Conservation (phyloP, 257 asterid genomes). For the Solanum paucissectum region DNA sequence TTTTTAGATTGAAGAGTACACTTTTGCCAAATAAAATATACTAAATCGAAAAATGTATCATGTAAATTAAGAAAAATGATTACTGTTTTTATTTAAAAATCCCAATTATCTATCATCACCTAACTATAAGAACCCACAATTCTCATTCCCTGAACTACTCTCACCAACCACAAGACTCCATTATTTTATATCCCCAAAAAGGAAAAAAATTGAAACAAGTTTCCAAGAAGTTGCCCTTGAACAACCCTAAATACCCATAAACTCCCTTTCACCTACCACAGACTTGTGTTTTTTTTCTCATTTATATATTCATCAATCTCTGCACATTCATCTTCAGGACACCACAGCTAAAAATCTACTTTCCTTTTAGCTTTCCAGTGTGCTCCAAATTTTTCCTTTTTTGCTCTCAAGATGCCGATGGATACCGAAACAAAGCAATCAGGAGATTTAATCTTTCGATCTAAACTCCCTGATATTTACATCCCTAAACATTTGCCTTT, state of each 20-base stretch:
- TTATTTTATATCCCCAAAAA: background rate
- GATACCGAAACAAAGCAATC: conserved; percentile 14
- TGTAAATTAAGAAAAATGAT: too few relatives aligned
- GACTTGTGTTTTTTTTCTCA: background rate
- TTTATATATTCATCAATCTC: conserved; percentile 24
- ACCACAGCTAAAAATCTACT: background rate
- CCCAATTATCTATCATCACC: conserved; percentile 17
- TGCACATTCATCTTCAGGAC: conserved; percentile 18
- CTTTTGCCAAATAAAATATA: background rate
- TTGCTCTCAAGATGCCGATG: conserved; percentile 8
- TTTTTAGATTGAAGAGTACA: background rate
- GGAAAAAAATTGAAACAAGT: background rate
- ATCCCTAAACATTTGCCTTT: conserved; percentile 62
- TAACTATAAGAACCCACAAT: conserved; percentile 15
- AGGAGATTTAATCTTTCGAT: conserved; percentile 52
- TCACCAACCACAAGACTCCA: conserved; percentile 48
- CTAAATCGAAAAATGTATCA: too few relatives aligned
- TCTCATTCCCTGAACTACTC: conserved; percentile 4
- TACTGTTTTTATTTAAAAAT: background rate
- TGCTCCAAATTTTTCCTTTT: background rate
- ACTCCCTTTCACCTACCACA: conserved; percentile 25
- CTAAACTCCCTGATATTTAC: conserved; percentile 68
- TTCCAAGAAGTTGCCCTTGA: conserved; percentile 23
- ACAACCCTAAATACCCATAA: conserved; percentile 33
- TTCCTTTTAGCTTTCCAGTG: background rate